These are phyloP conservation scores for Dactylonectria estremocensis DNA, from an alignment of 2,329 filamentous ascomycete species.

Conservation along the genomic window DNA sequence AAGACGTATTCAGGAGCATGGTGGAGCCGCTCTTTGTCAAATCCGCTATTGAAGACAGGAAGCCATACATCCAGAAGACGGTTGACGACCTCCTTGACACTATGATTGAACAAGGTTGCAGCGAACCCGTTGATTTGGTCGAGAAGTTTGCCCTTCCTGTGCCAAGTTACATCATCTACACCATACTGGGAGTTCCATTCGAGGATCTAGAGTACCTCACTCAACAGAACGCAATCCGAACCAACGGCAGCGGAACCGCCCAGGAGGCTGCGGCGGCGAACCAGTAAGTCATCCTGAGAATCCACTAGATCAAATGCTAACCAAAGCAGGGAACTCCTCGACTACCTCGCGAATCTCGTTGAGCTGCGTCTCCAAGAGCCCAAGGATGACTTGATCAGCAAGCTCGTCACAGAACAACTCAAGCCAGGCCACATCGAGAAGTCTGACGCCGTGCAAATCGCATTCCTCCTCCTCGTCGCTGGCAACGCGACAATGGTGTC, in stretches of 20 bases:
- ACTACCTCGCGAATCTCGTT: slow-evolving; percentile 61
- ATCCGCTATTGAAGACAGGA: slow-evolving; percentile 56
- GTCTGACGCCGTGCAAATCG: slow-evolving; percentile 62
- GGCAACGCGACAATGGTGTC: slow-evolving; percentile 68
- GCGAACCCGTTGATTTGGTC: slow-evolving; percentile 61
- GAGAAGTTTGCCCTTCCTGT: slow-evolving; percentile 64
- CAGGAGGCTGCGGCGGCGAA: slow-evolving; percentile 62
- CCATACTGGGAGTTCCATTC: slow-evolving; percentile 64
- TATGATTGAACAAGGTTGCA: slow-evolving; percentile 55
- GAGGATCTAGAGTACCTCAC: slow-evolving; percentile 63
- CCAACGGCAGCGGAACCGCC: slow-evolving; percentile 63
- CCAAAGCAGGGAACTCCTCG: slow-evolving; percentile 56
- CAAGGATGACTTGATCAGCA: slow-evolving; percentile 63
- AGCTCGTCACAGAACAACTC: slow-evolving; percentile 59
- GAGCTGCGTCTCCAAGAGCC: slow-evolving; percentile 57
- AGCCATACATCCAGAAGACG: slow-evolving; percentile 63
- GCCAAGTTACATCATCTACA: slow-evolving; percentile 66
- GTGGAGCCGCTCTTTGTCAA: slow-evolving; percentile 60
- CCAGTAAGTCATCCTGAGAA: slow-evolving; percentile 46
- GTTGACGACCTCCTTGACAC: slow-evolving; percentile 59
- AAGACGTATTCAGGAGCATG: slow-evolving; percentile 55
- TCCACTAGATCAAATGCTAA: not conserved
- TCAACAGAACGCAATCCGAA: slow-evolving; percentile 62
- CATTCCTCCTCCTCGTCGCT: slow-evolving; percentile 65
- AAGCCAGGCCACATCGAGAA: slow-evolving; percentile 57